phyloP scores from a whole-genome alignment of 2,329 filamentous ascomycete genomes.

The Verticillium klebahnii region DNA sequence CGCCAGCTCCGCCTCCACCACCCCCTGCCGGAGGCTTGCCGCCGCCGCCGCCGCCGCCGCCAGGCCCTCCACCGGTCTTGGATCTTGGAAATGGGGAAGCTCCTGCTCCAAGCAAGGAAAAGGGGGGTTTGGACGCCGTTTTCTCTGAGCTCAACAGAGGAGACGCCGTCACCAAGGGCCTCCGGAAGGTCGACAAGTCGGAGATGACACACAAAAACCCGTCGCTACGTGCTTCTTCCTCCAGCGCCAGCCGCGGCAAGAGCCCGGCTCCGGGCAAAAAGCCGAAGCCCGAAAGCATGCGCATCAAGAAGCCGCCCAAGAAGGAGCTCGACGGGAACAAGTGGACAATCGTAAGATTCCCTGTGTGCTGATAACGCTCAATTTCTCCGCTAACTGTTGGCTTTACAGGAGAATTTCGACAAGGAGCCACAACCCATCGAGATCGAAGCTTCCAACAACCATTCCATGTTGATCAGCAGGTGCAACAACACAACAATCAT shows the following conservation, averaged over 20 bases:
- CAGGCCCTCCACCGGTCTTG: constrained; percentile 63
- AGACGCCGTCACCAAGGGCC: constrained; percentile 76
- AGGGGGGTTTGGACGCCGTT: constrained; percentile 73
- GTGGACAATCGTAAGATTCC: constrained; percentile 70
- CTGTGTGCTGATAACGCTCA: neutral
- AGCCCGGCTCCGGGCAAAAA: constrained; percentile 86
- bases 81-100: constrained; percentile 48
- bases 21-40: constrained; percentile 50
- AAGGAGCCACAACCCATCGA: constrained; percentile 68
- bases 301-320: constrained; percentile 73
- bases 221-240: constrained; percentile 67
- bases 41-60: constrained; percentile 67
- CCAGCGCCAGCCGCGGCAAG: constrained; percentile 60
- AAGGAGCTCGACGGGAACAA: constrained; percentile 85
- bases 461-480: constrained; percentile 86
- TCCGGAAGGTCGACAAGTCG: constrained; percentile 90
- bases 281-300: constrained; percentile 81
- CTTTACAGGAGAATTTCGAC: constrained; percentile 78
- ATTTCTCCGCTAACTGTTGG: constrained; percentile 5
- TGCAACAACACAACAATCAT: constrained; percentile 90
- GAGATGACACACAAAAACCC: constrained; percentile 99
- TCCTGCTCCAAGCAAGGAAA: constrained; percentile 31
- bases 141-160: constrained; percentile 91
- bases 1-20: constrained; percentile 34
- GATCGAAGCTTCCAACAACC: constrained; percentile 75